Evolutionary conservation across 768 basidiomycete genomes (phyloP).

Genomic region (Termitomyces sp.): DNA sequence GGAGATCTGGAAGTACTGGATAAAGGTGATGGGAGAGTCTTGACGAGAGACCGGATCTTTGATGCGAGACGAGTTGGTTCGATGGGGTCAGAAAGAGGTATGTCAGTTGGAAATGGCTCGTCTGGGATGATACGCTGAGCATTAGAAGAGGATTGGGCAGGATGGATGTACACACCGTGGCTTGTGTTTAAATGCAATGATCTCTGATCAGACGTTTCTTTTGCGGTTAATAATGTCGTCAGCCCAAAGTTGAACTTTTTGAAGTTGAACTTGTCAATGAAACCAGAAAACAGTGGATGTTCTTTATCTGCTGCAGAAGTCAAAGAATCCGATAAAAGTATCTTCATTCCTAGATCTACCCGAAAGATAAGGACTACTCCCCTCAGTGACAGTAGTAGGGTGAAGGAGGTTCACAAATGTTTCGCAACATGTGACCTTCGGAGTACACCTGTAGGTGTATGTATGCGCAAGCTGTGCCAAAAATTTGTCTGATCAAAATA

Average conservation of each 20-base stretch:
- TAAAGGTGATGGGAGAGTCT: constrained; percentile 3
- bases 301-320: not conserved
- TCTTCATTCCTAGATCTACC: not conserved
- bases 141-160: not conserved
- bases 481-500: too few species aligned
- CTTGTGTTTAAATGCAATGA: not conserved
- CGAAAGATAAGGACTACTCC: not conserved
- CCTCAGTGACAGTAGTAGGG: not conserved
- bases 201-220: not conserved
- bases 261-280: constrained; percentile 1
- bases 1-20: not conserved
- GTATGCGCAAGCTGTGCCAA: too few species aligned
- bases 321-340: not conserved
- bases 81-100: constrained; percentile 15
- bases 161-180: not conserved
- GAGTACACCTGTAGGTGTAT: too few species aligned
- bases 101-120: not conserved
- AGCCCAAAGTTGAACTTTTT: not conserved
- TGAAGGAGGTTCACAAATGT: not conserved
- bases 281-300: not conserved
- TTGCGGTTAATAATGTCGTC: not conserved
- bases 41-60: constrained; percentile 35
- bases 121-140: not conserved
- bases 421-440: too few species aligned
- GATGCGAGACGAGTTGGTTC: constrained; percentile 43